A percentile compares a stretch with the other conserved stretches of the same genome.
phyloP scores from a whole-genome alignment of 768 basidiomycete species.

The Lactarius hatsudake region DNA sequence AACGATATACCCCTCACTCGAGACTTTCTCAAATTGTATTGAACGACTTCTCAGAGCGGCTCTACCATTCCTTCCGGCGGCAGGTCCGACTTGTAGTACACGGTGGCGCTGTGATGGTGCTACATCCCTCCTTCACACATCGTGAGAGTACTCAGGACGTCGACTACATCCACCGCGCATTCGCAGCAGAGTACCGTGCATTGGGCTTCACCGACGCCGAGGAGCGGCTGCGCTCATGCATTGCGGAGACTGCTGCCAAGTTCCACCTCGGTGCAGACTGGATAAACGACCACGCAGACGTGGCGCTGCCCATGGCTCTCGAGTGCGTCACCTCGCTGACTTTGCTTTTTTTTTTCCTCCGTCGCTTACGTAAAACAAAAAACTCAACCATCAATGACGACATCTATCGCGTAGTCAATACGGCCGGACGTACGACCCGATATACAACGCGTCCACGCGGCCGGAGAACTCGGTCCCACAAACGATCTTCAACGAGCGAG shows the following conservation, averaged over 20 bases:
- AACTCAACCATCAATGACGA: not conserved
- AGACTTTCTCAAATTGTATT: not conserved
- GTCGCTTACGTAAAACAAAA: not conserved
- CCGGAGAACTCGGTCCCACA: slow-evolving; percentile 40
- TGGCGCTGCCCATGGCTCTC: slow-evolving; percentile 62
- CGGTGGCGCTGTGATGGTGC: slow-evolving; percentile 72
- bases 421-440: slow-evolving; percentile 50
- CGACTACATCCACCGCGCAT: slow-evolving; percentile 63
- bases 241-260: slow-evolving; percentile 50
- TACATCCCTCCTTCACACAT: slow-evolving; percentile 48
- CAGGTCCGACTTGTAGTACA: slow-evolving; percentile 63
- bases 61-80: slow-evolving; percentile 45
- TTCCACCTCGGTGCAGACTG: slow-evolving; percentile 59
- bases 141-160: slow-evolving; percentile 60
- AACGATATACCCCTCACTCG: slow-evolving; percentile 19
- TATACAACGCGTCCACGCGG: slow-evolving; percentile 50
- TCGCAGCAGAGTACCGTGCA: slow-evolving; percentile 51
- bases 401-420: slow-evolving; percentile 20
- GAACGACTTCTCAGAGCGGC: slow-evolving; percentile 47
- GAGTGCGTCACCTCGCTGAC: slow-evolving; percentile 45
- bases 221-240: slow-evolving; percentile 54
- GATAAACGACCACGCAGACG: slow-evolving; percentile 76
- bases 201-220: slow-evolving; percentile 52
- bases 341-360: not conserved
- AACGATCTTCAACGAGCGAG: slow-evolving; percentile 57